Percentiles rank a stretch among this genome's conserved stretches.
These are phyloP conservation scores for Pyricularia grisea DNA, from an alignment of 2,329 filamentous ascomycete species.

Conservation along the genomic window DNA sequence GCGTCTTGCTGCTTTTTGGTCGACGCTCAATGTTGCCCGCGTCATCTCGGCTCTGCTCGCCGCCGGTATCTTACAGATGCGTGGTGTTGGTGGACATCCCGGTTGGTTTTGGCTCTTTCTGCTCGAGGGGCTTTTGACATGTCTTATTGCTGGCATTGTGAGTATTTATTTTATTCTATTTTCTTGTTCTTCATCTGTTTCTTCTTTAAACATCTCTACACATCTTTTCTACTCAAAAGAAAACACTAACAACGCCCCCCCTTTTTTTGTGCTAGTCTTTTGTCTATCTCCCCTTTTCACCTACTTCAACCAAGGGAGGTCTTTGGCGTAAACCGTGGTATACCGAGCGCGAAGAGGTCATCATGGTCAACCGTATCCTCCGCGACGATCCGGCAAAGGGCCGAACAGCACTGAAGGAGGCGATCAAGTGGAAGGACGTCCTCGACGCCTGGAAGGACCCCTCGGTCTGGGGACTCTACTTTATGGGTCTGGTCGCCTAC, in stretches of 20 bases:
- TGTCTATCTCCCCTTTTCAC: slow-evolving; percentile 53
- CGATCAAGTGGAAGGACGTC: slow-evolving; percentile 30
- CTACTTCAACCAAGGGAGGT: slow-evolving; percentile 52
- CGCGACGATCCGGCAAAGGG: slow-evolving; percentile 46
- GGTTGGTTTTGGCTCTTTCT: slow-evolving; percentile 37
- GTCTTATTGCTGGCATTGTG: slow-evolving; percentile 37
- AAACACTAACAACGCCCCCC: background rate
- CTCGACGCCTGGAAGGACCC: slow-evolving; percentile 32
- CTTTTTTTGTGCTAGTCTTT: slow-evolving; percentile 27
- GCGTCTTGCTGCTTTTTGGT: slow-evolving; percentile 27
- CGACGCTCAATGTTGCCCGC: slow-evolving; percentile 20
- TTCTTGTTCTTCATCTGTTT: background rate
- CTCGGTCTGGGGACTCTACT: slow-evolving; percentile 39
- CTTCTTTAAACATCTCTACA: too few species aligned
- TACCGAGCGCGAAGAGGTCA: slow-evolving; percentile 56
- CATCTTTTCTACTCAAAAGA: background rate
- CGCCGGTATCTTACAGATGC: slow-evolving; percentile 25
- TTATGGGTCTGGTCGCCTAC: slow-evolving; percentile 37
- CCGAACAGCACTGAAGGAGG: slow-evolving; percentile 33
- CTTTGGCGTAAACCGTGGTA: slow-evolving; percentile 59
- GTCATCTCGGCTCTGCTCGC: slow-evolving; percentile 25
- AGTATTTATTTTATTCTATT: slow-evolving; percentile 34
- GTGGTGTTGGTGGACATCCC: slow-evolving; percentile 24
- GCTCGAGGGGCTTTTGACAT: slow-evolving; percentile 33
- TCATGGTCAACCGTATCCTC: slow-evolving; percentile 55